Evolutionary conservation across 257 asterid species (phyloP).

Genomic region (Solanum dulcamara): DNA sequence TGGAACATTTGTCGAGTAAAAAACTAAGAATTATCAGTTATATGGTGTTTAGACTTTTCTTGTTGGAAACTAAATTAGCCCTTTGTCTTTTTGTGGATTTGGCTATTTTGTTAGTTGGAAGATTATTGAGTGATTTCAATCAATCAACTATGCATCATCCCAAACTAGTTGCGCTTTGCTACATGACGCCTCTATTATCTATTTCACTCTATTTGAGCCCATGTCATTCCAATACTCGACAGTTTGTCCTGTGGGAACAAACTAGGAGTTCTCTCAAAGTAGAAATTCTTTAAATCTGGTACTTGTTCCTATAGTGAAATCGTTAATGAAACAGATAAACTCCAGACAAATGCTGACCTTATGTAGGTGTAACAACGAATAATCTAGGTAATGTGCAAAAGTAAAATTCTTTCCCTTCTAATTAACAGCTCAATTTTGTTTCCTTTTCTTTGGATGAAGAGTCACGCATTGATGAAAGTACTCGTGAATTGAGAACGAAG

Average conservation of each 20-base stretch:
- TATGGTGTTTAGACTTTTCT: neutral
- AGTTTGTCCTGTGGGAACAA: neutral
- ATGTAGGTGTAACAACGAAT: neutral
- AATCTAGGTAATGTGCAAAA: neutral
- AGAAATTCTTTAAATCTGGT: neutral
- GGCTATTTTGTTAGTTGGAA: neutral
- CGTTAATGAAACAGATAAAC: neutral
- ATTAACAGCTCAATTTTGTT: neutral
- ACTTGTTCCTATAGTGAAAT: neutral
- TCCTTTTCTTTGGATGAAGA: constrained; percentile 4
- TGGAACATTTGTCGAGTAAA: neutral
- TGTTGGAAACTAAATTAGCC: neutral
- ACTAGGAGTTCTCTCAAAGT: neutral
- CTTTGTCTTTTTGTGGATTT: neutral
- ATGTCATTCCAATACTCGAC: neutral
- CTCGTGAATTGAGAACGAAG: constrained; percentile 18
- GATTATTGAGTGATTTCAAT: neutral
- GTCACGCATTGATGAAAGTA: constrained; percentile 16
- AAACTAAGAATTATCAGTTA: neutral
- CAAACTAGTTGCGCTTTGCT: neutral
- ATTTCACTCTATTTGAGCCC: neutral
- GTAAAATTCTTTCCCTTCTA: neutral
- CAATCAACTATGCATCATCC: neutral
- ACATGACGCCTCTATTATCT: neutral
- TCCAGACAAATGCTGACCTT: neutral